Evolutionary conservation across 495 filamentous ascomycete species (phyloP).

Genomic region (Lichenothelia convexa): DNA sequence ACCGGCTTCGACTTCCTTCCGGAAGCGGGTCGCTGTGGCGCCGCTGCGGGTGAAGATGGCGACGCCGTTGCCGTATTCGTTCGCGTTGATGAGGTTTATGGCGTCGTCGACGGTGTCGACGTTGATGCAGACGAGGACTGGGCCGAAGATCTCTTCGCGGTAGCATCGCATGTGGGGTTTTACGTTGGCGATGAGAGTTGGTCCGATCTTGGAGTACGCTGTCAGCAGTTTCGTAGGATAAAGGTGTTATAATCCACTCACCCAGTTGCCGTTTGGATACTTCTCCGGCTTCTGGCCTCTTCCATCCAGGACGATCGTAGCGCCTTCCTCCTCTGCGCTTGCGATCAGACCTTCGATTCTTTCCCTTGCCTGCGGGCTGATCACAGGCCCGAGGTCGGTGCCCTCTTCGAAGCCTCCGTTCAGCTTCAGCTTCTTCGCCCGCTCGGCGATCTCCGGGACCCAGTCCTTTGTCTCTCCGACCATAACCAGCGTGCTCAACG

Average conservation of each 20-base stretch:
- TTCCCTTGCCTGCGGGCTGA: constrained; percentile 77
- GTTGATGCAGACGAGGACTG: constrained; percentile 74
- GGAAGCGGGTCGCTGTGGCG: constrained; percentile 42
- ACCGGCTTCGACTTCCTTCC: constrained; percentile 58
- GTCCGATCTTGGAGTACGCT: constrained; percentile 37
- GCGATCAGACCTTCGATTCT: constrained; percentile 81
- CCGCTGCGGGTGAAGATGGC: constrained; percentile 51
- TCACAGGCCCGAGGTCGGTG: constrained; percentile 91
- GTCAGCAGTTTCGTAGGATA: constrained; percentile 3
- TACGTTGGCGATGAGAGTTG: constrained; percentile 89
- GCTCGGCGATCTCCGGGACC: constrained; percentile 79
- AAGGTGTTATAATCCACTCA: constrained; percentile 22
- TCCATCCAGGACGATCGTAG: constrained; percentile 86
- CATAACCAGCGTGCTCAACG: constrained; percentile 80
- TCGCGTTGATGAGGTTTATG: constrained; percentile 44
- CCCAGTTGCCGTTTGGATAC: constrained; percentile 94
- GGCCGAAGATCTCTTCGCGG: constrained; percentile 91
- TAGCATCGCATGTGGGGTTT: constrained; percentile 89
- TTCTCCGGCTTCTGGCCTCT: constrained; percentile 73
- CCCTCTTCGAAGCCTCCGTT: constrained; percentile 91
- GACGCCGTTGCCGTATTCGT: constrained; percentile 54
- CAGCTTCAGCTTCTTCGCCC: constrained; percentile 73
- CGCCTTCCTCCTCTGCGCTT: constrained; percentile 79
- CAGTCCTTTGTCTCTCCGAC: constrained; percentile 89
- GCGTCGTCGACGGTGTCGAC: constrained; percentile 69